Conservation (phyloP, 2,329 filamentous ascomycete species). For the Verticillium klebahnii region DNA sequence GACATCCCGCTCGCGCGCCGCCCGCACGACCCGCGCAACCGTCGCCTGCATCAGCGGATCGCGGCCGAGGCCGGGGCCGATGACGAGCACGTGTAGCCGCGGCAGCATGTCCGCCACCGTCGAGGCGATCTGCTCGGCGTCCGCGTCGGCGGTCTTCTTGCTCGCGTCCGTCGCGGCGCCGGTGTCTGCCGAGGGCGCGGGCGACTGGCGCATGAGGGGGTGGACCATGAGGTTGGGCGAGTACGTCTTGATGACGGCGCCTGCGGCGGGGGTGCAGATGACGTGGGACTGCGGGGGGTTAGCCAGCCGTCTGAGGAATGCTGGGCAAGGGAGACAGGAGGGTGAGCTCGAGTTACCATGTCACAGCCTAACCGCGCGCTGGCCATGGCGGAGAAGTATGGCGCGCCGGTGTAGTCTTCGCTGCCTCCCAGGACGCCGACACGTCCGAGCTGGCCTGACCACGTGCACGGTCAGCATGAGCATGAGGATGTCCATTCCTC, state of each 20-base stretch:
- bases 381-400: slow-evolving; percentile 97
- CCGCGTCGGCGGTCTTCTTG: slow-evolving; percentile 38
- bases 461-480: neutral
- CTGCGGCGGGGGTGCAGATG: slow-evolving; percentile 88
- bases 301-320: neutral
- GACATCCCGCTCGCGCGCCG: slow-evolving; percentile 66
- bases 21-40: slow-evolving; percentile 71
- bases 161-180: slow-evolving; percentile 38
- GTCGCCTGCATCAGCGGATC: slow-evolving; percentile 89
- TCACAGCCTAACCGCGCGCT: slow-evolving; percentile 86
- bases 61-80: slow-evolving; percentile 87
- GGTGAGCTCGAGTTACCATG: slow-evolving; percentile 55
- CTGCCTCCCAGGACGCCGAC: slow-evolving; percentile 93
- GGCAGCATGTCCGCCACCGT: slow-evolving; percentile 75
- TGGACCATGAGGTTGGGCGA: slow-evolving; percentile 99
- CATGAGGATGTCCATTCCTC: slow-evolving; percentile 1
- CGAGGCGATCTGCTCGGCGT: slow-evolving; percentile 57
- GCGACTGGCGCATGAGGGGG: slow-evolving; percentile 81
- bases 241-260: slow-evolving; percentile 90
- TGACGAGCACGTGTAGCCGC: slow-evolving; percentile 85
- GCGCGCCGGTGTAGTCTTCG: slow-evolving; percentile 93
- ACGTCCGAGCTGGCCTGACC: slow-evolving; percentile 78
- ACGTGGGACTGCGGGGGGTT: slow-evolving; percentile 69
- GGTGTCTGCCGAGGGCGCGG: slow-evolving; percentile 22
- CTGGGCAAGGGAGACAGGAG: neutral